phyloP scores from a whole-genome alignment of 1,139 yeast species.

The Saccharomyces hybrid region DNA sequence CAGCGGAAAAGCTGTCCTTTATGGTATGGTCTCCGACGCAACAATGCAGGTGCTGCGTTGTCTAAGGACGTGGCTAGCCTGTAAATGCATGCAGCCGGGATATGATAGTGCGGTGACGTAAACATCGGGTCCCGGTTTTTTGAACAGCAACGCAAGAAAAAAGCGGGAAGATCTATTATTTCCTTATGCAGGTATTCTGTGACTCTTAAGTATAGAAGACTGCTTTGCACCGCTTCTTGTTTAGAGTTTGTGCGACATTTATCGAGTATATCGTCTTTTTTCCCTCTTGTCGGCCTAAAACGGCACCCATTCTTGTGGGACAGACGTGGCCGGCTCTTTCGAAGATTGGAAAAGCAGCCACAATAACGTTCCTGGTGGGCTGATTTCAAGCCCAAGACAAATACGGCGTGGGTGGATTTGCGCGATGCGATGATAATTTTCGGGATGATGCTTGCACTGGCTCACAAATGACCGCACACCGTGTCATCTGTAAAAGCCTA shows the following conservation, averaged over 20 bases:
- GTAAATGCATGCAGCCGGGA: neutral
- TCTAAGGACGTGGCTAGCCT: neutral
- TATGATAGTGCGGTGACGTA: neutral
- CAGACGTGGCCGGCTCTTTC: neutral
- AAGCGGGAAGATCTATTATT: slow-evolving; percentile 1
- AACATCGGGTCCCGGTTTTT: neutral
- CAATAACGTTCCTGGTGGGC: neutral
- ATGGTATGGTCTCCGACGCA: neutral
- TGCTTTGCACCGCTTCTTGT: neutral
- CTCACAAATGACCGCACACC: neutral
- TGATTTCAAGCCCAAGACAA: neutral
- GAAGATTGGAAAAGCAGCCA: neutral
- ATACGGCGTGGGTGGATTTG: neutral
- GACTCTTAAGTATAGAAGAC: neutral
- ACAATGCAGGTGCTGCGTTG: neutral
- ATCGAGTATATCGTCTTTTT: neutral
- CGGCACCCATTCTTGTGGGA: neutral
- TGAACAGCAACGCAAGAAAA: neutral
- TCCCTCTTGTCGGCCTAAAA: neutral
- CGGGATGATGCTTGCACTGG: neutral
- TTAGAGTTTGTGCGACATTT: neutral
- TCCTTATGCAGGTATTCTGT: neutral
- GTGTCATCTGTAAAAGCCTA: neutral
- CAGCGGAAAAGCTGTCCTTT: neutral
- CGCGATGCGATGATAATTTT: neutral